Base-by-base conservation (phyloP, 1,284 basidiomycete genomes). In the Veloboletus limbatus region DNA sequence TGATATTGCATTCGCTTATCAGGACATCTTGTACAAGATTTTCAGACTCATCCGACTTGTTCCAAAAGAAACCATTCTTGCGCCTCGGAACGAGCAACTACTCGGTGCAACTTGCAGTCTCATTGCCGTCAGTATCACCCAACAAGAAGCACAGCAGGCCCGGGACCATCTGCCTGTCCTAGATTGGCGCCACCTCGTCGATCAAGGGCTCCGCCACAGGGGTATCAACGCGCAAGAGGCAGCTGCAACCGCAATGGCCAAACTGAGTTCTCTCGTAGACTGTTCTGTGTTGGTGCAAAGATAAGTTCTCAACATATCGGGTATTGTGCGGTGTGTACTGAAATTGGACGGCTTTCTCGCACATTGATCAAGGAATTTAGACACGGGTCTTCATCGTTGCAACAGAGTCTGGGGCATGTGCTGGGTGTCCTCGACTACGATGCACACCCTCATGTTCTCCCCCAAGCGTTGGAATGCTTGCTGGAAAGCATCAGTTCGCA, bases 371-470 rank as follows among this genome's bases (percentile, higher is more conserved):
- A 67, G 47, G 87, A 91, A 46, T 79, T 91, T 54, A 73, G 68
- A 48, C 68, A 67, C 22, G 75, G 80, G 28, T 68, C 73, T 13
- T 68, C 83, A 21, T 63, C 72, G 2, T 71, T 85, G 55, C 85
- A 92, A 57, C 91, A 94, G 65, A 85, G 85, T 57, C 73, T 92
- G 33, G 83, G 88, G 6, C 76, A 82, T 39, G 70, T 86, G n/a
- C 70, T 98, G 10, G 90, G 93, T 6, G 71, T 74, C 26, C 66
- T 92, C 27, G 76, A 83, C 58, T 97, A 92, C 62, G 65, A 70
- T 33, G 63, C 68, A 6, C 73, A 81, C 62, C 69, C 72, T 16
- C 72, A 75, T 58, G 75, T 74, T 32, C 70, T 90, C 26, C 56
- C 69, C 8, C 63, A 72, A 47, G 82, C 75, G 2, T 63, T 87